Evolutionary conservation across 2,329 filamentous ascomycete genomes (phyloP).

Genomic region (Macroventuria anomochaeta): DNA sequence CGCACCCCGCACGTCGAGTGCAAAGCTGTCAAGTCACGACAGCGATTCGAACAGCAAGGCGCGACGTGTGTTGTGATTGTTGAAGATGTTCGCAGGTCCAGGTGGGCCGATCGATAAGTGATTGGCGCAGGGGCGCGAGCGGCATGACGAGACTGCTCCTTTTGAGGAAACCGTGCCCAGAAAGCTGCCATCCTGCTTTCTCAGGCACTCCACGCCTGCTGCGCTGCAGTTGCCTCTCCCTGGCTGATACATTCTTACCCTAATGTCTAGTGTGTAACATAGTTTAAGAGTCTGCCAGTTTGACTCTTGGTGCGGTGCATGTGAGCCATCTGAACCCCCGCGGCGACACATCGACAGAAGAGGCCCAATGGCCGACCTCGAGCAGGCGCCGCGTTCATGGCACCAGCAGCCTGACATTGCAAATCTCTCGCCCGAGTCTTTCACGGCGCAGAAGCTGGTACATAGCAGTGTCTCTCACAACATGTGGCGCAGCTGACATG

Average conservation of each 20-base stretch:
- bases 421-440: slow-evolving; percentile 56
- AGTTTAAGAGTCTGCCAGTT: too few relatives aligned
- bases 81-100: slow-evolving; percentile 10
- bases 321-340: slow-evolving; percentile 21
- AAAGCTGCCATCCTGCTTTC: slow-evolving; percentile 22
- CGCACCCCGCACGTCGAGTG: background rate
- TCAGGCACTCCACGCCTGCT: slow-evolving; percentile 15
- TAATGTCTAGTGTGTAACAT: slow-evolving; percentile 27
- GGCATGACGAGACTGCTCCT: slow-evolving; percentile 26
- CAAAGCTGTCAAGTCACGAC: background rate
- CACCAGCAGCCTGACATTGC: slow-evolving; percentile 41
- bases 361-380: slow-evolving; percentile 38
- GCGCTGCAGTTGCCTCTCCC: slow-evolving; percentile 27
- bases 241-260: slow-evolving; percentile 13
- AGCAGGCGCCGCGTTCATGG: slow-evolving; percentile 40
- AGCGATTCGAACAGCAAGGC: background rate
- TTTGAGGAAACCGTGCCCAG: slow-evolving; percentile 9
- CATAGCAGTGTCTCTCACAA: background rate
- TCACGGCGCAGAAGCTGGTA: slow-evolving; percentile 63
- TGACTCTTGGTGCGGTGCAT: slow-evolving; percentile 20
- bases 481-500: slow-evolving; percentile 16
- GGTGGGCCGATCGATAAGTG: slow-evolving; percentile 17
- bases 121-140: slow-evolving; percentile 35
- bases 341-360: slow-evolving; percentile 22
- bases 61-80: background rate